These are phyloP conservation scores for Blastocystis sp. DNA, from an alignment of 352 stramenopile species.

Conservation along the genomic window DNA sequence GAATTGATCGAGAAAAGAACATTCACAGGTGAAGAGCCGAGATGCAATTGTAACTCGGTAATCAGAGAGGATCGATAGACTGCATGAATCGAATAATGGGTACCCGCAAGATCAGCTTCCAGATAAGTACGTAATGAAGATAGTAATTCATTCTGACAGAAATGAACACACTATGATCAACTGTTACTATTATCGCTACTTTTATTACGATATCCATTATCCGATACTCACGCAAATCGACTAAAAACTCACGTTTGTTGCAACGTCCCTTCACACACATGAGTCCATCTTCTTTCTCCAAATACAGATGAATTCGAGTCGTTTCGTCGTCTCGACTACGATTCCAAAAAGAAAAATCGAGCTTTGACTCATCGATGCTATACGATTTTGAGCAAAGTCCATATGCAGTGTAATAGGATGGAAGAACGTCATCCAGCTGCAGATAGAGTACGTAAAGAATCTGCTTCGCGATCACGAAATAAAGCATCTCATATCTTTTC, in stretches of 20 bases:
- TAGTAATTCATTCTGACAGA: conserved; percentile 3
- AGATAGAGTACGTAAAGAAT: conserved; percentile 11
- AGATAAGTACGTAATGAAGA: neutral
- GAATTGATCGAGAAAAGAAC: neutral
- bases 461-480: conserved; percentile 28
- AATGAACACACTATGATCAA: neutral
- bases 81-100: neutral
- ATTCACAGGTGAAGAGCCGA: neutral
- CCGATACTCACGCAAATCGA: conserved; percentile 19
- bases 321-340: neutral
- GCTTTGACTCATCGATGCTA: conserved; percentile 8
- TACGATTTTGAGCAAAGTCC: neutral
- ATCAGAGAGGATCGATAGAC: neutral
- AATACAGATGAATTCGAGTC: neutral
- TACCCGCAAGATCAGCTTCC: neutral
- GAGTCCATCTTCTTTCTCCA: neutral
- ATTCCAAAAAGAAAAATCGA: conserved; percentile 31
- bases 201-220: conserved; percentile 17
- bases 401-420: neutral
- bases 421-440: neutral
- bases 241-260: conserved; percentile 10
- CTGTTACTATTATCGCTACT: neutral
- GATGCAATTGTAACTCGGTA: neutral
- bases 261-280: neutral
- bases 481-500: conserved; percentile 33